Evolutionary conservation across 805 yeast genomes (phyloP), one percentile per base, ranked within the genome.

Genomic region (Suhomyces canberraensis): DNA sequence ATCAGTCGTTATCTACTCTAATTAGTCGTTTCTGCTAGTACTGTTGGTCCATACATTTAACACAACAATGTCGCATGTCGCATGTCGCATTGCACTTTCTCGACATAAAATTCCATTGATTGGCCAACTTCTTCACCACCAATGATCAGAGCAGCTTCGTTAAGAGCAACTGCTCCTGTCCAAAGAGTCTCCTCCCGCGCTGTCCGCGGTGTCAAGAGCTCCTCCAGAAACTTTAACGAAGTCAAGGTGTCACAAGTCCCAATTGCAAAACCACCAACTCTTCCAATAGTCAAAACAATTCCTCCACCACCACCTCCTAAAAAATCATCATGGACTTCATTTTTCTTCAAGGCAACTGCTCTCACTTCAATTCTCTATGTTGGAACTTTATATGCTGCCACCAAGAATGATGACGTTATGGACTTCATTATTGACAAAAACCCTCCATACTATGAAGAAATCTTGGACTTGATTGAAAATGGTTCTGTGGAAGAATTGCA

Each of bases 361-460:
- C 35, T 53, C 17, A 55, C 59, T 6, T 41, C 64, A 7, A 51
- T 58, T 13, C 51, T 47, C 5, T 67, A 67, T 39, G 74, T 72
- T 2, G 64, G 65, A 16, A 58, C 69, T 11, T 51, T 67, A 42
- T 68, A 46, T 38, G 61, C 45, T 26, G 72, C 73, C 34, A 66
- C 73, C 39, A 68, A 66, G 47, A 66, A 59, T 45, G 73, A 68
- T 33, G 56, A 52, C 35, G 71, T 67, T 11, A 57, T 66, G 67
- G 72, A 67, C 47, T 66, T 66, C 42, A 69, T 68, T 26, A 61
- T 66, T 38, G 73, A 67, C 47, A 48, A 65, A 35, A 64, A 66
- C 38, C 59, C 64, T 42, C 74, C 74, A 11, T 66, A 63, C 50
- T 54, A 63, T 40, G 74, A 68, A 42, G 67, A 64, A 45, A 44